Conservation (phyloP, 495 filamentous ascomycete species). For the Schizothecium vesticola region DNA sequence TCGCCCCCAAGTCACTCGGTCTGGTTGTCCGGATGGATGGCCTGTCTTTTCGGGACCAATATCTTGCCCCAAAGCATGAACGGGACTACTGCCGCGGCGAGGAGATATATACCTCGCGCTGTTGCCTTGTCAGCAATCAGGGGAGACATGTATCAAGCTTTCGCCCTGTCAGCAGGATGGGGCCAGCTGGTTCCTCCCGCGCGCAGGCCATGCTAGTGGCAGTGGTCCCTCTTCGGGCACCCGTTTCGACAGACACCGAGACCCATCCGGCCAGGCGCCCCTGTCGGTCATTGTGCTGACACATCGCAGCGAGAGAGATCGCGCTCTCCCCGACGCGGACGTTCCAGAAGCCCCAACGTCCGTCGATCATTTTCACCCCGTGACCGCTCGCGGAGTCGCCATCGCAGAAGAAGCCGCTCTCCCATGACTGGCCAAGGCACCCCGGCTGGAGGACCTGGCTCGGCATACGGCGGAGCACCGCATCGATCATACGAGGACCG, state of each 20-base stretch:
- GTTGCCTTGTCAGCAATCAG: neutral
- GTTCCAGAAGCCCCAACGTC: slow-evolving; percentile 49
- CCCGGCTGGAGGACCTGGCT: slow-evolving; percentile 56
- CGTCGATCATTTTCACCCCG: slow-evolving; percentile 91
- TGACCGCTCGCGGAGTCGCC: slow-evolving; percentile 79
- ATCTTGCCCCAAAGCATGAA: neutral
- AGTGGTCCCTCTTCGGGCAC: neutral
- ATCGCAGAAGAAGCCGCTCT: slow-evolving; percentile 67
- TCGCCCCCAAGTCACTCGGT: neutral
- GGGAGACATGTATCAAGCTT: neutral
- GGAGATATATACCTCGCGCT: neutral
- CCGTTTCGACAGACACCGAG: neutral
- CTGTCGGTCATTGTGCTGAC: slow-evolving; percentile 29
- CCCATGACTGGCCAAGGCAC: slow-evolving; percentile 75
- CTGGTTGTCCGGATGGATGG: neutral
- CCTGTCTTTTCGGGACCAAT: neutral
- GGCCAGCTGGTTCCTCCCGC: neutral
- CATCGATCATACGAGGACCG: slow-evolving; percentile 79
- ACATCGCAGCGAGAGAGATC: slow-evolving; percentile 81
- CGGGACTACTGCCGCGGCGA: neutral
- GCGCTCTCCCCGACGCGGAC: slow-evolving; percentile 83
- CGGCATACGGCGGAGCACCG: slow-evolving; percentile 57
- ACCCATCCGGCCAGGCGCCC: neutral
- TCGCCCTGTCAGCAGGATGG: neutral
- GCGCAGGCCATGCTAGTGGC: neutral